Evolutionary conservation across 1,139 yeast species (phyloP).

Genomic region (Casaregolazyma lundiana): DNA sequence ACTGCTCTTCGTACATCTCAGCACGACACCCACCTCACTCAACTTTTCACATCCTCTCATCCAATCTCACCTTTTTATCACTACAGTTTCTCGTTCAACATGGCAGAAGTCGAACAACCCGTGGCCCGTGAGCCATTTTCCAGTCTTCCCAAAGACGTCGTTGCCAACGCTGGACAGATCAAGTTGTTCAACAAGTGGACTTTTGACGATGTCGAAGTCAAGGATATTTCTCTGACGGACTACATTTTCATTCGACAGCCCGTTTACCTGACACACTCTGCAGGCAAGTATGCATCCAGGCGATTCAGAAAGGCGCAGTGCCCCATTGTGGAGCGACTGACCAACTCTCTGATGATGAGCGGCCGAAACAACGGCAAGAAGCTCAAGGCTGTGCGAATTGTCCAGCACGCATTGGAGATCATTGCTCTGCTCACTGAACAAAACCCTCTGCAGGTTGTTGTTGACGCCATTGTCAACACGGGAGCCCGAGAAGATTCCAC

Average conservation of each 20-base stretch:
- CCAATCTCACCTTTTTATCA: background rate
- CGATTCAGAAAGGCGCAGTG: slow-evolving; percentile 99
- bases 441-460: slow-evolving; percentile 99
- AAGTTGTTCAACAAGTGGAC: slow-evolving; percentile 99
- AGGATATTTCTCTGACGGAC: slow-evolving; percentile 97
- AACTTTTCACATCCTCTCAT: slow-evolving; percentile 8
- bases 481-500: slow-evolving; percentile 99
- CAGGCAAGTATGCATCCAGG: slow-evolving; percentile 99
- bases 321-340: slow-evolving; percentile 98
- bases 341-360: slow-evolving; percentile 99
- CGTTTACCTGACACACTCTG: slow-evolving; percentile 97
- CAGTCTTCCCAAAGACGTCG: slow-evolving; percentile 93
- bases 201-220: slow-evolving; percentile 93
- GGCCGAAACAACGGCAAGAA: slow-evolving; percentile 99
- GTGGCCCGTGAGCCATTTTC: slow-evolving; percentile 40
- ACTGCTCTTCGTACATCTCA: background rate
- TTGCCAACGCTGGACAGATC: slow-evolving; percentile 93
- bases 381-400: slow-evolving; percentile 99
- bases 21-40: slow-evolving; percentile 8
- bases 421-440: slow-evolving; percentile 96
- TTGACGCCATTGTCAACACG: slow-evolving; percentile 99
- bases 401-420: slow-evolving; percentile 98
- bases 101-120: slow-evolving; percentile 29
- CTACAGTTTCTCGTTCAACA: slow-evolving; percentile 16
- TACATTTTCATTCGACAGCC: slow-evolving; percentile 98